phyloP scores from a whole-genome alignment of 495 filamentous ascomycete genomes.

The Amniculicola lignicola region DNA sequence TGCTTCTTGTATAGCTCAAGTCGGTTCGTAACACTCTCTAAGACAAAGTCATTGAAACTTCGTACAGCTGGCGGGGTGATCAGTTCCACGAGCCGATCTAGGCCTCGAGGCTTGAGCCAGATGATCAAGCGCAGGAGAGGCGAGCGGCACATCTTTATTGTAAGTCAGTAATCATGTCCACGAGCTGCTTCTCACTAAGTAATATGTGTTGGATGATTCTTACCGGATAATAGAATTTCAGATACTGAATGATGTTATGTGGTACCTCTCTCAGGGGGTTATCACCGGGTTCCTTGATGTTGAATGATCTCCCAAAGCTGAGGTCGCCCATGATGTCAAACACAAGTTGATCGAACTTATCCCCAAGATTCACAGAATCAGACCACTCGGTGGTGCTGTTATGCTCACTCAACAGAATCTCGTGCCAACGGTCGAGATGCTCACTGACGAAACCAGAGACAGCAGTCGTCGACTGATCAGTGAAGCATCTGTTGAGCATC shows the following conservation, averaged over 20 bases:
- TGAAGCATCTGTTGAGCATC: slow-evolving; percentile 34
- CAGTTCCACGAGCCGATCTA: neutral
- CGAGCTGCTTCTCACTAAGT: neutral
- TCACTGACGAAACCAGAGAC: neutral
- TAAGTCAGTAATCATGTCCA: neutral
- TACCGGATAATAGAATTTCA: slow-evolving; percentile 16
- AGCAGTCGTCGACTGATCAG: slow-evolving; percentile 36
- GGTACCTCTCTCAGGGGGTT: slow-evolving; percentile 28
- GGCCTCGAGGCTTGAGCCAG: slow-evolving; percentile 10
- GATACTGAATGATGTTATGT: slow-evolving; percentile 26
- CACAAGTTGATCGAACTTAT: slow-evolving; percentile 1
- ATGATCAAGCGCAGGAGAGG: slow-evolving; percentile 7
- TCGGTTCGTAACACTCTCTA: neutral
- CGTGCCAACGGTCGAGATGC: slow-evolving; percentile 39
- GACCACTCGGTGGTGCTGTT: slow-evolving; percentile 11
- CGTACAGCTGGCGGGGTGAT: neutral
- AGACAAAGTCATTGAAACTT: slow-evolving; percentile 2
- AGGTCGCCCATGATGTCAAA: slow-evolving; percentile 24
- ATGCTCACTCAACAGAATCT: slow-evolving; percentile 19
- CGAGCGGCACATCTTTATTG: neutral
- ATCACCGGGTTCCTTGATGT: slow-evolving; percentile 16
- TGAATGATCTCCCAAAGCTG: slow-evolving; percentile 10
- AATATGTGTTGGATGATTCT: neutral
- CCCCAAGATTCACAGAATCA: neutral
- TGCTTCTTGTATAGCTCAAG: neutral